Evolutionary conservation across 2,329 filamentous ascomycete genomes (phyloP), one percentile per base, ranked within the genome.

Genomic region (Geosmithia putterillii): DNA sequence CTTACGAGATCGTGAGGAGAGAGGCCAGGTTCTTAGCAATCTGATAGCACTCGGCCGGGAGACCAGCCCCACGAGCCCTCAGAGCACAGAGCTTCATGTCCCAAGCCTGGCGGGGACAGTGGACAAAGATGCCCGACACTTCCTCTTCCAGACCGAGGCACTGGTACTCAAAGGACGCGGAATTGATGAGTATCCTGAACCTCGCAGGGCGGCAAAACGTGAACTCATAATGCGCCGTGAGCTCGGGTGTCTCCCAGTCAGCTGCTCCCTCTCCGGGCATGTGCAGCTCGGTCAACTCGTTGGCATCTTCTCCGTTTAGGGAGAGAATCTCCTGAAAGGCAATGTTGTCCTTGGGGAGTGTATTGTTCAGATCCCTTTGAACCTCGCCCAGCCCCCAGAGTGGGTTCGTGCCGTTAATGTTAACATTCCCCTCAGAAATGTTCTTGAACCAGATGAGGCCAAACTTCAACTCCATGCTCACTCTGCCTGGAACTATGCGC

Each of bases 51-150:
- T 42, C 36, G 7, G 12, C 15, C 7, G 42, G 40, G 34, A 41
- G 17, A n/a, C 28, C 22, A 10, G n/a, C 32, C 34, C 19, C 12
- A 15, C 28, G 36, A 9, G 19, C 15, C 44, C 43, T 35, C 3
- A 25, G 32, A 18, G 45, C 45, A n/a, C 20, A 36, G 17, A 44
- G 21, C 36, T 41, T 43, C 36, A 47, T 41, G 25, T 45, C 45
- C 45, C 43, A 45, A 3, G 42, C 42, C 8, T 32, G 25, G 14
- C 38, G 36, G 22, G 45, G 45, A 18, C 42, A 47, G 38, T 47
- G 45, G 21, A 47, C 23, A 17, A 25, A 40, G 22, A 22, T 34
- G 18, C 15, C 34, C 10, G 45, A 40, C n/a, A 47, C 19, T n/a
- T 45, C 45, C 8, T 45, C 38, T 3, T 18, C 19, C 19, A 19